Evolutionary conservation across 2,329 filamentous ascomycete genomes (phyloP), one percentile per base, ranked within the genome.

Genomic region (Ophiostoma sp.): DNA sequence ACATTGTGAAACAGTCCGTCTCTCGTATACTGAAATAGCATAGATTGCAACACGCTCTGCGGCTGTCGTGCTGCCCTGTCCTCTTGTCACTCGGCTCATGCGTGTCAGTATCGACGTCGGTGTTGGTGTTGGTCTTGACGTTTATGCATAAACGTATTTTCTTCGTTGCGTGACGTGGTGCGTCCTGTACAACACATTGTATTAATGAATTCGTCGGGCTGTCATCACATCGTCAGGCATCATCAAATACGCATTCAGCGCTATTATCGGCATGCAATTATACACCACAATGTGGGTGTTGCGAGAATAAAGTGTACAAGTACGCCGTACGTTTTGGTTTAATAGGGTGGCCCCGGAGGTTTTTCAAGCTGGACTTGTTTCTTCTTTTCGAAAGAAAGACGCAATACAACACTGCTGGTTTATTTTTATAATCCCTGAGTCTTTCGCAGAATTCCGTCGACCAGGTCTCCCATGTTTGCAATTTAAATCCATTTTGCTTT

Each of bases 21-120:
- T 55, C 49, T 55, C 49, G 49, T 55, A 55, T 55, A 55, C 49
- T 55, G 49, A 55, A 55, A 55, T 55, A 55, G 49, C 49, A 55
- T 27, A 55, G 49, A 55, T 55, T 55, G 27, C n/a, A 55, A 11
- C 18, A 27, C 44, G 16, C 5, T 55, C n/a, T 27, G 49, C 7
- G 18, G 49, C 9, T 55, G 49, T 27, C 49, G 14, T 55, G 49
- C 49, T 14, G 45, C 12, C 49, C 18, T 55, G 18, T 55, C 49
- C 27, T 49, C 49, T 44, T 9, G 42, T 27, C 27, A 44, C 8
- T 12, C 12, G 42, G 4, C 2, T 27, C 1, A n/a, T n/a, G 45
- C n/a, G 18, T 55, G 5, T 12, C 7, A 11, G 49, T 18, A 27
- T 27, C 18, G 8, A 36, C 5, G 49, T 55, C 49, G 49, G 16